Percentiles rank a stretch among this genome's conserved stretches.
Conservation (phyloP, 2,329 filamentous ascomycete species). For the Plenodomus biglobosus region DNA sequence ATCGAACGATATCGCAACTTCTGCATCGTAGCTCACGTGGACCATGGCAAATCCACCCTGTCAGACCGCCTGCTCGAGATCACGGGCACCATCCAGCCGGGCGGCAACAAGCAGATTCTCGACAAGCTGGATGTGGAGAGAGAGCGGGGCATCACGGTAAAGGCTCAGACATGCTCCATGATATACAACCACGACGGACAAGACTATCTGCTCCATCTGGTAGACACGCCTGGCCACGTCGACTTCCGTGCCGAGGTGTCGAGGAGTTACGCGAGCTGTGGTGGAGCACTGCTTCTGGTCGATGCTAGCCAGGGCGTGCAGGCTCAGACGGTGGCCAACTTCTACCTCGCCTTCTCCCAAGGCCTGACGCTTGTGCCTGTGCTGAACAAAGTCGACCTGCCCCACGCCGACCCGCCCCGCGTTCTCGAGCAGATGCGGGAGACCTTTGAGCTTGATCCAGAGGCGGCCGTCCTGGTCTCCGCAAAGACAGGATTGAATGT, state of each 20-base stretch:
- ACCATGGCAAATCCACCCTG: conserved; percentile 97
- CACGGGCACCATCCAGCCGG: conserved; percentile 85
- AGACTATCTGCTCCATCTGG: conserved; percentile 91
- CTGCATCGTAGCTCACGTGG: conserved; percentile 97
- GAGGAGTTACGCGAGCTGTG: conserved; percentile 92
- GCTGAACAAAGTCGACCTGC: conserved; percentile 94
- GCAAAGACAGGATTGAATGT: conserved; percentile 95
- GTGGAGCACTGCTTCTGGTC: conserved; percentile 83
- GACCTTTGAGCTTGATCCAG: conserved; percentile 83
- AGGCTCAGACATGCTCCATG: conserved; percentile 98
- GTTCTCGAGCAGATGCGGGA: conserved; percentile 83
- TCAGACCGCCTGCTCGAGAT: conserved; percentile 90
- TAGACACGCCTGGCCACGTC: conserved; percentile 96
- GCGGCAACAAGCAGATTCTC: conserved; percentile 89
- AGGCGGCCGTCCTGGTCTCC: conserved; percentile 75
- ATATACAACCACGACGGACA: conserved; percentile 82
- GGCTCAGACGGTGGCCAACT: conserved; percentile 97
- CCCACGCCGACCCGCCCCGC: conserved; percentile 81
- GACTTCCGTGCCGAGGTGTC: conserved; percentile 97
- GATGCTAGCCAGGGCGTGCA: conserved; percentile 97
- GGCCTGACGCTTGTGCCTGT: conserved; percentile 85
- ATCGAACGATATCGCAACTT: conserved; percentile 88
- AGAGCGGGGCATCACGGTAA: conserved; percentile 95
- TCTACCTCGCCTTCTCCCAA: conserved; percentile 94
- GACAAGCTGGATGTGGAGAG: conserved; percentile 97